Conservation (phyloP, 495 filamentous ascomycete genomes). For the Chlorociboria aeruginascens region DNA sequence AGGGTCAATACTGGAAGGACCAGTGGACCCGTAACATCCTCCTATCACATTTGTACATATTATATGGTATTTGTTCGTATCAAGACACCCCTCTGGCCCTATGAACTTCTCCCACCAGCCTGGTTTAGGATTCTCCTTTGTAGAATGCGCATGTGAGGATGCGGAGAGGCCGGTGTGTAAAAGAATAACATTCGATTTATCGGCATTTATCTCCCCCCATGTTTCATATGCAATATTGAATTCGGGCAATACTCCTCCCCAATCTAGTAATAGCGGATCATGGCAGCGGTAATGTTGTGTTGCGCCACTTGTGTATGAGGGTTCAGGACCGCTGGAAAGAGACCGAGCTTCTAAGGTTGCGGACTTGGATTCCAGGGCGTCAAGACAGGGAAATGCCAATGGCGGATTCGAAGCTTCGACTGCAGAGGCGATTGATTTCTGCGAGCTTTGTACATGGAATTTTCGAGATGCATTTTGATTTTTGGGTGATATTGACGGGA, state of each 20-base stretch:
- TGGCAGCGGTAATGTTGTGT: constrained; percentile 64
- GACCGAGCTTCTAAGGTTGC: constrained; percentile 65
- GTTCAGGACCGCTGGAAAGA: constrained; percentile 71
- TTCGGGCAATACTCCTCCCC: constrained; percentile 77
- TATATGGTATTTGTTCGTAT: constrained; percentile 84
- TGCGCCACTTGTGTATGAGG: constrained; percentile 79
- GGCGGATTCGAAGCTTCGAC: constrained; percentile 66
- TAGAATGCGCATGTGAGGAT: constrained; percentile 91
- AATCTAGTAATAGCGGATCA: constrained; percentile 74
- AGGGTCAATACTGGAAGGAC: constrained; percentile 79
- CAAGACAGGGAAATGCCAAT: constrained; percentile 90
- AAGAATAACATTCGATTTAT: constrained; percentile 82
- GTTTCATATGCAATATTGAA: constrained; percentile 90
- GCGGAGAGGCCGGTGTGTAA: constrained; percentile 91
- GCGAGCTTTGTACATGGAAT: not conserved
- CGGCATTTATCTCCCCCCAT: constrained; percentile 74
- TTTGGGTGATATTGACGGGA: not conserved
- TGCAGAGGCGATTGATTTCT: not conserved
- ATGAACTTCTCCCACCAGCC: constrained; percentile 99
- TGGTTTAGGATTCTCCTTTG: constrained; percentile 66
- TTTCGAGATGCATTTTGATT: constrained; percentile 1
- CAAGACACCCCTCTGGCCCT: constrained; percentile 70
- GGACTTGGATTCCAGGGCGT: constrained; percentile 75
- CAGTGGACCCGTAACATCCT: constrained; percentile 93
- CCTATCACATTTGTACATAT: constrained; percentile 97